Base-by-base conservation (phyloP, 306 rosid species). In the Lathyrus aphaca region DNA sequence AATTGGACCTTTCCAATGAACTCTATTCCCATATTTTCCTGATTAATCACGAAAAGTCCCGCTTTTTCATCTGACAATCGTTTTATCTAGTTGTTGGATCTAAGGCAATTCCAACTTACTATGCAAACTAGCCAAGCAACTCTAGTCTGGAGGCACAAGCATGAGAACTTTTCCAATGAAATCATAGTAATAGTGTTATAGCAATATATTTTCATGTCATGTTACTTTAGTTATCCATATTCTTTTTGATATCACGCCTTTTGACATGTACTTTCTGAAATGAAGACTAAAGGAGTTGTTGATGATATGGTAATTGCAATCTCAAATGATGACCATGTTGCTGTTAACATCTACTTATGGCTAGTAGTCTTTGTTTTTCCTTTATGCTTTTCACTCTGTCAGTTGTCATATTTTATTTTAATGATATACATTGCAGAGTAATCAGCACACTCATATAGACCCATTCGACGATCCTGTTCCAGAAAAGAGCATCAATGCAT, bases 251-350 rank as follows among this genome's bases (percentile, higher is more conserved):
- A 6, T 46, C 19, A 15, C 18, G 8, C 16, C 15, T 44, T 44
- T 66, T 48, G n/a, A 14, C 18, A 30, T 39, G 38, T 64, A 42
- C 66, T 69, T 35, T 66, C 40, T 79, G 58, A 60, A 23, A 57
- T 59, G 73, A 71, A 92, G 97, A 81, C 76, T 71, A 87, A 87
- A 80, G 87, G 82, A 74, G 65, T 79, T 49, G 56, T 84, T 77
- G 43, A 56, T 80, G 92, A 87, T 66, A 74, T 82, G 74, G 63
- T 78, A 12, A 64, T 75, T 64, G 71, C 75, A 78, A 81, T 83
- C 64, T 74, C 86, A 62, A 57, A 79, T 59, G 88, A 75, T 65
- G 90, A 74, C 71, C 30, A 58, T 46, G 75, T 72, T 44, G 77
- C 21, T 12, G 18, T 58, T 60, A 37, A 80, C 73, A 27, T 69